A percentile compares a stretch with the other conserved stretches of the same genome.
Conservation (phyloP, 257 asterid genomes). For the Fraxinus anomala region DNA sequence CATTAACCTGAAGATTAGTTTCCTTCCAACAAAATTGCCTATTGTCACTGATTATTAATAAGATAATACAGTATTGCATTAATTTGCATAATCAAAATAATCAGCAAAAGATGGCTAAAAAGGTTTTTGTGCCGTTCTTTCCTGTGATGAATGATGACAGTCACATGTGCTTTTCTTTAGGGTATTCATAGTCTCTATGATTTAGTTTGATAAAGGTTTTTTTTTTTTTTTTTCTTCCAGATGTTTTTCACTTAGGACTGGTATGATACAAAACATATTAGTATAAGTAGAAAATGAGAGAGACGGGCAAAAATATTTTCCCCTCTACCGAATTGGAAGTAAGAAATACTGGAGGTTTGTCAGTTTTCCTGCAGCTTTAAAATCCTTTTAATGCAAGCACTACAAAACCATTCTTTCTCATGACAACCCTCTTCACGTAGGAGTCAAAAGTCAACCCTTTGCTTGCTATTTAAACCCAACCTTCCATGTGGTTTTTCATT, state of each 20-base stretch:
- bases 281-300: slow-evolving; percentile 1
- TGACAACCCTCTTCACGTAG: slow-evolving; percentile 15
- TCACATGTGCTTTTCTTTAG: slow-evolving; percentile 28
- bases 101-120: slow-evolving; percentile 23
- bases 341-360: slow-evolving; percentile 9
- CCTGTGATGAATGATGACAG: slow-evolving; percentile 23
- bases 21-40: not conserved
- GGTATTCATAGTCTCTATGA: not conserved
- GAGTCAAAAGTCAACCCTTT: slow-evolving; percentile 18
- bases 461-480: slow-evolving; percentile 34
- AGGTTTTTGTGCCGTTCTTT: not conserved
- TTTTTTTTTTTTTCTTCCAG: not conserved
- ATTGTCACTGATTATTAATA: slow-evolving; percentile 8
- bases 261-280: not conserved
- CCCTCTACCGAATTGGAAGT: slow-evolving; percentile 19
- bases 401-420: slow-evolving; percentile 10
- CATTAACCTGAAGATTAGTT: not conserved
- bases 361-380: slow-evolving; percentile 5
- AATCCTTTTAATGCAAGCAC: slow-evolving; percentile 9
- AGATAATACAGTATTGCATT: slow-evolving; percentile 8
- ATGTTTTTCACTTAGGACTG: not conserved
- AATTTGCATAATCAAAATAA: slow-evolving; percentile 22
- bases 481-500: slow-evolving; percentile 25
- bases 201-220: not conserved
- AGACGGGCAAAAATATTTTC: slow-evolving; percentile 1